phyloP scores from a whole-genome alignment of 2,329 filamentous ascomycete species.

The Decorospora gaudefroyi region DNA sequence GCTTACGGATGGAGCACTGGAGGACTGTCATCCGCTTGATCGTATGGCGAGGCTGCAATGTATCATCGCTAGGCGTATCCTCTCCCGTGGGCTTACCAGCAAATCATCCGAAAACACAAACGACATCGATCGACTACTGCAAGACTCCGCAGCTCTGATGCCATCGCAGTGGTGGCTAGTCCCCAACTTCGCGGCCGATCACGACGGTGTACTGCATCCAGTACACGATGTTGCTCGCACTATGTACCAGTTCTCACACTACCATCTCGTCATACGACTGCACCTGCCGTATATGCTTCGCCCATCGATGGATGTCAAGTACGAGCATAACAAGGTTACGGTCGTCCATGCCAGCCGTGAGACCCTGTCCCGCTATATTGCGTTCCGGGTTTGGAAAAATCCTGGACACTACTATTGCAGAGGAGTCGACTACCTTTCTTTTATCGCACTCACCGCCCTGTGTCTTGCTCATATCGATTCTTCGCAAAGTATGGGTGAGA shows the following conservation, averaged over 20 bases:
- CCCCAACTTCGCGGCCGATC: slow-evolving; percentile 9
- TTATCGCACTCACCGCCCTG: slow-evolving; percentile 24
- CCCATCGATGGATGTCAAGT: slow-evolving; percentile 9
- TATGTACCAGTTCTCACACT: slow-evolving; percentile 23
- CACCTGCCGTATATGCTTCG: slow-evolving; percentile 28
- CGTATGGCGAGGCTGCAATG: slow-evolving; percentile 42
- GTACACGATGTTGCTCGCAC: slow-evolving; percentile 15
- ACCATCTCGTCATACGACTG: slow-evolving; percentile 18
- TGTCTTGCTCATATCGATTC: slow-evolving; percentile 22
- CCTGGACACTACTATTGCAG: slow-evolving; percentile 17
- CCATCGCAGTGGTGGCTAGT: slow-evolving; percentile 30
- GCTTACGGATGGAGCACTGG: slow-evolving; percentile 3
- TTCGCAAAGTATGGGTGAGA: too few species aligned
- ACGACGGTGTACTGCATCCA: not conserved
- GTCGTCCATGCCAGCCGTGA: slow-evolving; percentile 24
- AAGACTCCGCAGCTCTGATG: slow-evolving; percentile 20
- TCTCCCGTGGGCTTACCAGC: slow-evolving; percentile 35
- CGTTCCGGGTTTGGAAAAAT: slow-evolving; percentile 18
- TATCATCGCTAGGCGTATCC: slow-evolving; percentile 45
- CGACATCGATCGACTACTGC: slow-evolving; percentile 27
- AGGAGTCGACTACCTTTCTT: slow-evolving; percentile 23
- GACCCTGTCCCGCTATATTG: slow-evolving; percentile 16
- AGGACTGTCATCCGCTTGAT: slow-evolving; percentile 30
- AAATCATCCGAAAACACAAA: slow-evolving; percentile 16
- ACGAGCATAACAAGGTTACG: slow-evolving; percentile 23